Conservation (phyloP, 148 eudicot genomes). For the Nepenthes gracilis region DNA sequence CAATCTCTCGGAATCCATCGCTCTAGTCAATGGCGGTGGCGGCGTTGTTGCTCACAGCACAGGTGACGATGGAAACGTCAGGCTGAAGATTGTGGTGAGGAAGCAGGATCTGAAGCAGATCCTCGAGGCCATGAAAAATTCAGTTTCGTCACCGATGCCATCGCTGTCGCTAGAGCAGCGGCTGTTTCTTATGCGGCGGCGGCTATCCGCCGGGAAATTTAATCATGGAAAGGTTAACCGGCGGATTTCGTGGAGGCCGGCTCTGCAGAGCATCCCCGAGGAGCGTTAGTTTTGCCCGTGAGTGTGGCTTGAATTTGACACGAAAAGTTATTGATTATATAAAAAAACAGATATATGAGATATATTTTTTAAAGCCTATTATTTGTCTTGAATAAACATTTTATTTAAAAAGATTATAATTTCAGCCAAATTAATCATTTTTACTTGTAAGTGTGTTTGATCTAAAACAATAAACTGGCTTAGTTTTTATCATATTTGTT, state of each 20-base stretch:
- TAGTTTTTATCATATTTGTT: no score
- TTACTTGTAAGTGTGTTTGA: no score
- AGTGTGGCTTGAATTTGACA: no score
- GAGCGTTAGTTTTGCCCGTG: slow-evolving; percentile 6
- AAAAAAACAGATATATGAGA: no score
- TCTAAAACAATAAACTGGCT: no score
- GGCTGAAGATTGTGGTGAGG: slow-evolving; percentile 42
- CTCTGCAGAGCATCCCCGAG: slow-evolving; percentile 62
- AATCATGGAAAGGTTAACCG: slow-evolving; percentile 6
- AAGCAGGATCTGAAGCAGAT: slow-evolving; percentile 42
- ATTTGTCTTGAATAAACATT: no score
- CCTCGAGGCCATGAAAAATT: slow-evolving; percentile 19
- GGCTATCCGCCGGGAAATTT: slow-evolving; percentile 12
- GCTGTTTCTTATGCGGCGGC: slow-evolving; percentile 19
- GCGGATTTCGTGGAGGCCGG: slow-evolving; percentile 44
- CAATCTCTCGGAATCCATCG: slow-evolving; percentile 28
- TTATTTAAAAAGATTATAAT: no score
- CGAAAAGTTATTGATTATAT: no score
- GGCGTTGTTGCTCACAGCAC: slow-evolving; percentile 15
- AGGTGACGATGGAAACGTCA: slow-evolving; percentile 28
- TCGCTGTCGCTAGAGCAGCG: slow-evolving; percentile 26
- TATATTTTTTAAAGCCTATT: no score
- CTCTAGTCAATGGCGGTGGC: slow-evolving; percentile 14
- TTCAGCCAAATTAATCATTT: no score
- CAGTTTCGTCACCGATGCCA: not conserved